Evolutionary conservation across 1,284 basidiomycete genomes (phyloP).

Genomic region (Malassezia globosa): DNA sequence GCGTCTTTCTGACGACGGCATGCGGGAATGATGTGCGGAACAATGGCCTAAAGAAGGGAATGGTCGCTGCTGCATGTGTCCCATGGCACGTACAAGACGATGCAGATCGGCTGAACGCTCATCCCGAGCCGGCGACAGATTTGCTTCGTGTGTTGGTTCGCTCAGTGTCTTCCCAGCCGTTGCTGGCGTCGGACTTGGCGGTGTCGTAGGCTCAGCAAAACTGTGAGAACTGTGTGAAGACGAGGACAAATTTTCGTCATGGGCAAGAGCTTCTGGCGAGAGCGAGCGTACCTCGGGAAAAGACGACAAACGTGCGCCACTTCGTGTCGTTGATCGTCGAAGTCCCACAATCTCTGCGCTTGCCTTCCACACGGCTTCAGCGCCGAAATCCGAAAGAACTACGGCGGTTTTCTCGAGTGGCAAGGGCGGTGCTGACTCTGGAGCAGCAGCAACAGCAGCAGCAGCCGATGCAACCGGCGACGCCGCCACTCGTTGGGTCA

Average conservation of each 20-base stretch:
- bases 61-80: conserved; percentile 1
- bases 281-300: conserved; percentile 1
- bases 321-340: conserved; percentile 13
- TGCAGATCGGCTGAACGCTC: conserved; percentile 11
- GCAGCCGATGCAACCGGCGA: background rate
- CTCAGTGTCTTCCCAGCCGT: conserved; percentile 18
- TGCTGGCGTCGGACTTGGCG: conserved; percentile 23
- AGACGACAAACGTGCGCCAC: conserved; percentile 7
- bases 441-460: background rate
- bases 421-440: background rate
- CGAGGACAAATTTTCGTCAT: conserved; percentile 4
- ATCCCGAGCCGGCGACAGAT: conserved; percentile 15
- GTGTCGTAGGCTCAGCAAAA: conserved; percentile 34
- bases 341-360: conserved; percentile 29
- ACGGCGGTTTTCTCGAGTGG: conserved; percentile 30
- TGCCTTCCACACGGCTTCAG: conserved; percentile 39
- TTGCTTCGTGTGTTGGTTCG: conserved; percentile 18
- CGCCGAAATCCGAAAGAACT: conserved; percentile 34
- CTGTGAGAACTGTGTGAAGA: conserved; percentile 29
- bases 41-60: conserved; percentile 10
- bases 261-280: background rate
- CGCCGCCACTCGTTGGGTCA: background rate
- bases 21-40: background rate
- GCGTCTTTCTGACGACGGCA: conserved; percentile 17
- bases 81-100: conserved; percentile 14